These are phyloP conservation scores for Panellus pusillus DNA, from an alignment of 768 basidiomycete species.

Conservation along the genomic window DNA sequence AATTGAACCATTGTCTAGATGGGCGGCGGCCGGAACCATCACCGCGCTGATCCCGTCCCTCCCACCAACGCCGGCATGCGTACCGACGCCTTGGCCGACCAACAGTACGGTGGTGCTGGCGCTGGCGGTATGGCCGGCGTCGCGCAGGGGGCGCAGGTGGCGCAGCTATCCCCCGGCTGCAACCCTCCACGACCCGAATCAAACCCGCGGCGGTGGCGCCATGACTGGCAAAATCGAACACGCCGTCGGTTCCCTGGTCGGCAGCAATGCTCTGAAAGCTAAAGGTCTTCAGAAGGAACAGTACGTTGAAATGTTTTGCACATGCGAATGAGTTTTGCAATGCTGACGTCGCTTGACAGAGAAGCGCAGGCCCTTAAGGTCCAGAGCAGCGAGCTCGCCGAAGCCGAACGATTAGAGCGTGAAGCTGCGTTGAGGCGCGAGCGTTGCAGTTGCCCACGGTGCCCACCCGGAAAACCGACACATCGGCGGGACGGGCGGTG, in stretches of 20 bases:
- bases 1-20: too few species aligned
- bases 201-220: not conserved
- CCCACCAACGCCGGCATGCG: too few species aligned
- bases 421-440: constrained; percentile 6
- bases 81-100: too few species aligned
- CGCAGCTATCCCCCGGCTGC: constrained; percentile 2
- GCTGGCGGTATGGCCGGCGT: not conserved
- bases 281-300: constrained; percentile 16
- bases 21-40: too few species aligned
- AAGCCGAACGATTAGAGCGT: constrained; percentile 7
- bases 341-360: not conserved
- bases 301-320: not conserved
- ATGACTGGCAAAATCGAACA: constrained; percentile 17
- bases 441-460: constrained; percentile 12
- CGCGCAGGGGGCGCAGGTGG: not conserved
- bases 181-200: not conserved
- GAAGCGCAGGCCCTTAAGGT: constrained; percentile 9
- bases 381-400: constrained; percentile 11
- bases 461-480: constrained; percentile 13
- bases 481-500: constrained; percentile 1
- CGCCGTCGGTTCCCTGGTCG: constrained; percentile 8
- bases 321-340: too few species aligned
- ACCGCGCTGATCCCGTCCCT: too few species aligned
- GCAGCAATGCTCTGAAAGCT: constrained; percentile 12
- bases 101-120: too few species aligned